Evolutionary conservation across 169 alveolate species (phyloP).

Genomic region (Plasmodium billcollinsi): DNA sequence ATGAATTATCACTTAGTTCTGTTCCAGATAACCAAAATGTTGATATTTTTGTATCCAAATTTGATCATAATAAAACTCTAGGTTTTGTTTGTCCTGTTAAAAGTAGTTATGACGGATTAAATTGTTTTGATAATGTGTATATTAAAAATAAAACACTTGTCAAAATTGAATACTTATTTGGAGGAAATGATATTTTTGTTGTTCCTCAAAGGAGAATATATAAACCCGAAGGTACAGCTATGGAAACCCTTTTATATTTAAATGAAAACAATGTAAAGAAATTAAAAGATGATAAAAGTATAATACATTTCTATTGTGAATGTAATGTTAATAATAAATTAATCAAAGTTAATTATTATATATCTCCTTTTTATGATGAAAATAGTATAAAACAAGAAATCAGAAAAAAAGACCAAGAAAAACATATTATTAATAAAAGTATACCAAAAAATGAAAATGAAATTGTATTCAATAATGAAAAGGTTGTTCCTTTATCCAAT

Average conservation of each 20-base stretch:
- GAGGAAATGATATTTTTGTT: constrained; percentile 32
- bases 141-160: background rate
- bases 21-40: background rate
- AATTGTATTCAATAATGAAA: too few species aligned
- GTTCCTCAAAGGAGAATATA: constrained; percentile 2
- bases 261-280: constrained; percentile 17
- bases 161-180: constrained; percentile 19
- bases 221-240: background rate
- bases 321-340: background rate
- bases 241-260: constrained; percentile 22
- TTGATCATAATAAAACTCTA: constrained; percentile 9
- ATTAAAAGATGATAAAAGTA: constrained; percentile 22
- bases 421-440: too few species aligned
- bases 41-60: constrained; percentile 14
- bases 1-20: background rate
- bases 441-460: too few species aligned
- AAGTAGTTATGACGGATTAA: constrained; percentile 4
- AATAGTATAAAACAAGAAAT: constrained; percentile 2
- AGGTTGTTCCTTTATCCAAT: too few species aligned
- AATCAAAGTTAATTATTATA: constrained; percentile 22
- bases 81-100: constrained; percentile 31
- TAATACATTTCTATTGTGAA: constrained; percentile 30
- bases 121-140: constrained; percentile 30
- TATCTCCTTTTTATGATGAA: constrained; percentile 18
- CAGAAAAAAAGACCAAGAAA: background rate